Conservation (phyloP, 1,139 yeast species). For the Hyphopichia khmerensis region DNA sequence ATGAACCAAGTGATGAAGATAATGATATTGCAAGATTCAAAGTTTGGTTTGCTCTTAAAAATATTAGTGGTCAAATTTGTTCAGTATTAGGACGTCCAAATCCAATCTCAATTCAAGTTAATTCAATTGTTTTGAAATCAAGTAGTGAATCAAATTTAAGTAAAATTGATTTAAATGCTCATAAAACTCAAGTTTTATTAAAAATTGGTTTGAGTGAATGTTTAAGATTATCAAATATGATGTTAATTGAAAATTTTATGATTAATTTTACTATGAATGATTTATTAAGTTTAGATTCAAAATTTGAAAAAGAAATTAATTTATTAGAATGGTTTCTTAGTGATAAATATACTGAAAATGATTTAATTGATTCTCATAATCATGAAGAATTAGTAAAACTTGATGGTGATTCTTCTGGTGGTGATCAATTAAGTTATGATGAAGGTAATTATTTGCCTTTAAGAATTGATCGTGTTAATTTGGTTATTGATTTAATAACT, state of each 20-base stretch:
- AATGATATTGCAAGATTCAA: constrained; percentile 37
- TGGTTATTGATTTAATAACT: constrained; percentile 44
- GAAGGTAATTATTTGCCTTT: constrained; percentile 24
- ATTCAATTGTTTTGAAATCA: constrained; percentile 32
- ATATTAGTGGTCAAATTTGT: constrained; percentile 48
- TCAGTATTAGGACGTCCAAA: constrained; percentile 56
- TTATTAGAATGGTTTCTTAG: constrained; percentile 26
- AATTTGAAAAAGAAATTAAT: constrained; percentile 42
- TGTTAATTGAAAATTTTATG: constrained; percentile 54
- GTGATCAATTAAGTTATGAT: constrained; percentile 11
- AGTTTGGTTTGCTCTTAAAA: constrained; percentile 51
- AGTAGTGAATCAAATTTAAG: constrained; percentile 14
- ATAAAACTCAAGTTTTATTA: constrained; percentile 28
- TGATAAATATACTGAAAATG: constrained; percentile 6
- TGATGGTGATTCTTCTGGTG: constrained; percentile 6
- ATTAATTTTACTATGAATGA: constrained; percentile 42
- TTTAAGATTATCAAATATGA: constrained; percentile 47
- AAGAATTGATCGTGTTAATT: constrained; percentile 32
- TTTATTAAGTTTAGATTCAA: constrained; percentile 36
- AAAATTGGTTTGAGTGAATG: constrained; percentile 52
- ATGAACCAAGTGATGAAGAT: constrained; percentile 26
- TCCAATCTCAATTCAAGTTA: constrained; percentile 53
- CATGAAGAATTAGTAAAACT: constrained; percentile 3
- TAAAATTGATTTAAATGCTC: constrained; percentile 19
- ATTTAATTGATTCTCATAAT: neutral